Conservation (phyloP, 192 early-diverging fungal species). For the Gigaspora rosea region DNA sequence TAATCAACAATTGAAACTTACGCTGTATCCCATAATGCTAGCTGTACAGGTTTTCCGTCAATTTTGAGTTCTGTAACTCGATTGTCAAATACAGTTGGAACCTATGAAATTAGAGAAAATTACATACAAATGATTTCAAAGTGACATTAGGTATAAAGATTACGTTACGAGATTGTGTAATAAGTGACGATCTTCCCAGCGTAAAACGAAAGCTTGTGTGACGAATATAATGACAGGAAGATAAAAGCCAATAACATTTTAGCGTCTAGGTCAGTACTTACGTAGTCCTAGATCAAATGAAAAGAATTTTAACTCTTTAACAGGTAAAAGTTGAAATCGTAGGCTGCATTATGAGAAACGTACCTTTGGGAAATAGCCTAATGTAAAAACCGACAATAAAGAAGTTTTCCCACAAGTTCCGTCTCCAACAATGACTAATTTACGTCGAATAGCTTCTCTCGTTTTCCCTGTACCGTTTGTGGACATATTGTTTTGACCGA, state of each 20-base stretch:
- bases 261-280: slow-evolving; percentile 4
- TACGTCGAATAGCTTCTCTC: slow-evolving; percentile 64
- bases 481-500: background rate
- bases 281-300: slow-evolving; percentile 4
- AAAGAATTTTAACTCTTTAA: background rate
- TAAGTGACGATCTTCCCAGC: background rate
- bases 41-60: slow-evolving; percentile 82
- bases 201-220: background rate
- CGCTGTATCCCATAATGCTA: slow-evolving; percentile 97
- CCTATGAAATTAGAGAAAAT: slow-evolving; percentile 49
- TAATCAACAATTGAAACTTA: slow-evolving; percentile 23
- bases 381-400: slow-evolving; percentile 73
- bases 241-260: too few relatives aligned
- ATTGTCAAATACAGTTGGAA: slow-evolving; percentile 96
- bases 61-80: slow-evolving; percentile 87
- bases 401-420: slow-evolving; percentile 85
- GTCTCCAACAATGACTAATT: slow-evolving; percentile 88
- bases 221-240: background rate
- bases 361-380: slow-evolving; percentile 82
- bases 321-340: too few relatives aligned
- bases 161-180: background rate
- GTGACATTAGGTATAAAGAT: background rate
- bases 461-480: slow-evolving; percentile 33
- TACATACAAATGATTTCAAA: background rate
- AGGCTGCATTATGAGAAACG: too few relatives aligned